A percentile compares a stretch with the other conserved stretches of the same genome.
Evolutionary conservation across 2,329 filamentous ascomycete genomes (phyloP).

Genomic region (Diaporthe sp.): DNA sequence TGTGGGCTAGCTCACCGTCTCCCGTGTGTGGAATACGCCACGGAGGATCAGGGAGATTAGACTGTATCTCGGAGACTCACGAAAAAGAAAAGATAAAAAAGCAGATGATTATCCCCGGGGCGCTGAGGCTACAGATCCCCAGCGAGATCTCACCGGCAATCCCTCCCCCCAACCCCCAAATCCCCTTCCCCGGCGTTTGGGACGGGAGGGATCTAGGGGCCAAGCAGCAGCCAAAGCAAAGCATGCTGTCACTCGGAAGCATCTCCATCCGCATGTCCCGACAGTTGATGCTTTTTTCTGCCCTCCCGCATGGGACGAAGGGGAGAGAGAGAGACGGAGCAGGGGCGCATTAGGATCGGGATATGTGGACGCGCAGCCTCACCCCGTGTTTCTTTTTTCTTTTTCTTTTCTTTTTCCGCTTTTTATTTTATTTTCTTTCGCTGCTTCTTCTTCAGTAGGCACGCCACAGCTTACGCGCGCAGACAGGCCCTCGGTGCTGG

Average conservation of each 20-base stretch:
- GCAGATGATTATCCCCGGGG: neutral
- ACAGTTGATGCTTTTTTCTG: constrained; percentile 8
- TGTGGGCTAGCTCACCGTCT: neutral
- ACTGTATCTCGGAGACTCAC: neutral
- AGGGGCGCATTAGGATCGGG: neutral
- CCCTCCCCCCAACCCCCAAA: neutral
- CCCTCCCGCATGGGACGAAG: neutral
- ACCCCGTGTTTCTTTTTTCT: neutral
- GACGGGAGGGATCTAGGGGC: neutral
- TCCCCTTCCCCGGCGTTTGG: neutral
- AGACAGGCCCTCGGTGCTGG: neutral
- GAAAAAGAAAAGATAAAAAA: neutral
- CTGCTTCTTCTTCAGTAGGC: neutral
- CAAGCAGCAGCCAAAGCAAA: neutral
- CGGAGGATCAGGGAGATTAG: neutral
- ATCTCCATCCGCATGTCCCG: constrained; percentile 7
- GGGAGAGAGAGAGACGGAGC: no score
- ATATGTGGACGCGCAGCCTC: neutral
- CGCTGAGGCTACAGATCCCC: constrained; percentile 17
- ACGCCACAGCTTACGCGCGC: constrained; percentile 30
- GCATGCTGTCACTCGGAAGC: neutral
- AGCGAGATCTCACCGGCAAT: neutral
- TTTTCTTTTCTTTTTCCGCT: neutral
- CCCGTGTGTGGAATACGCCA: constrained; percentile 2
- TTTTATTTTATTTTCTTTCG: neutral